Evolutionary conservation across 2,329 filamentous ascomycete genomes (phyloP).

Genomic region (Colletotrichum sojae): DNA sequence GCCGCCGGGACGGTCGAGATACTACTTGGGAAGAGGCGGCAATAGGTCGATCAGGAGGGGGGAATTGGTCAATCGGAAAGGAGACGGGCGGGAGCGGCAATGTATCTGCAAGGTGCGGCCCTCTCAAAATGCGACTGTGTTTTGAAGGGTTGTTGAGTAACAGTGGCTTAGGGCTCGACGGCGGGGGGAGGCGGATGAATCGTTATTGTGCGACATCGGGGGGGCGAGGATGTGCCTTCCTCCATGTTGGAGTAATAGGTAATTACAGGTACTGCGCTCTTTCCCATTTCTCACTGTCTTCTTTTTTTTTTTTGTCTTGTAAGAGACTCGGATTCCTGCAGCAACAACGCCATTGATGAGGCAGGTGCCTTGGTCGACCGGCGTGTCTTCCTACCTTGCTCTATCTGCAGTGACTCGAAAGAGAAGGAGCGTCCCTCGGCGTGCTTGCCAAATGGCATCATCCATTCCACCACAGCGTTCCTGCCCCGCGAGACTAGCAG

Average conservation of each 20-base stretch:
- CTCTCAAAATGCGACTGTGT: conserved; percentile 26
- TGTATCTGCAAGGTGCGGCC: conserved; percentile 37
- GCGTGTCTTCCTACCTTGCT: not conserved
- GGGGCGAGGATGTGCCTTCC: not conserved
- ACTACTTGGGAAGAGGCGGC: conserved; percentile 15
- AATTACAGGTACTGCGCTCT: too few species aligned
- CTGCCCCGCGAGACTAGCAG: conserved; percentile 30
- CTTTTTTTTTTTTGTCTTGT: not conserved
- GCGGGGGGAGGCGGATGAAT: not conserved
- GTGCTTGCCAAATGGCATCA: conserved; percentile 23
- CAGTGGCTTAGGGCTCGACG: too few species aligned
- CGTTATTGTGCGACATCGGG: not conserved
- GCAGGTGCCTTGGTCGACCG: too few species aligned
- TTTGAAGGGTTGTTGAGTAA: not conserved
- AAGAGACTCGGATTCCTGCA: too few species aligned
- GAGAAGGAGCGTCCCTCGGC: not conserved
- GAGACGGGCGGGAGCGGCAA: conserved; percentile 10
- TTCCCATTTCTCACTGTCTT: not conserved
- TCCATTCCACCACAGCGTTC: conserved; percentile 14
- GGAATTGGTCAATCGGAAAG: conserved; percentile 21
- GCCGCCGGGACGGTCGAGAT: conserved; percentile 33
- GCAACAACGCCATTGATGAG: too few species aligned
- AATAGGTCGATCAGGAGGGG: conserved; percentile 2
- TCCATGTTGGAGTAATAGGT: too few species aligned
- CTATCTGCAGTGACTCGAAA: not conserved